Conservation (phyloP, 164 flowering plant species). For the Chloranthus sessilifolius region DNA sequence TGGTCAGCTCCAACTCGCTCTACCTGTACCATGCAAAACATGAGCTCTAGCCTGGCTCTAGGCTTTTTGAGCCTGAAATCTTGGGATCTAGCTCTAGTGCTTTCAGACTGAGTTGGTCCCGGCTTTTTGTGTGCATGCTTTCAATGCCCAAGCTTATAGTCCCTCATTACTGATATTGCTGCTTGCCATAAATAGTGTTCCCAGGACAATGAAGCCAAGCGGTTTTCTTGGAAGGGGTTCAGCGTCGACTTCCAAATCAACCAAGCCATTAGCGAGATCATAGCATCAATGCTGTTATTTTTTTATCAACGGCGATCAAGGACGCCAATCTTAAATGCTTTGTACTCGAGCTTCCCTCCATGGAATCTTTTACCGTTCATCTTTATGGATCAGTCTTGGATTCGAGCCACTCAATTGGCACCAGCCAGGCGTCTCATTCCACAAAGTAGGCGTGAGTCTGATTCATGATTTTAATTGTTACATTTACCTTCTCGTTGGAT, state of each 20-base stretch:
- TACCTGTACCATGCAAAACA: too few species aligned
- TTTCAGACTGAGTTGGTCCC: too few species aligned
- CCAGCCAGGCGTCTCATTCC: too few species aligned
- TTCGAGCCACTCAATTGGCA: too few species aligned
- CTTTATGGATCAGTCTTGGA: neutral
- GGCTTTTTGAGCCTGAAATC: too few species aligned
- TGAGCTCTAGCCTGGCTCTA: too few species aligned
- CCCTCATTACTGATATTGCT: neutral
- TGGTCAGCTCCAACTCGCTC: too few species aligned
- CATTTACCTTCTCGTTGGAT: too few species aligned
- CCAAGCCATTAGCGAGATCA: slow-evolving; percentile 19
- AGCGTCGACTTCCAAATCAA: slow-evolving; percentile 29
- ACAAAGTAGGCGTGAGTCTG: too few species aligned
- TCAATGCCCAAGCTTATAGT: neutral
- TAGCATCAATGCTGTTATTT: slow-evolving; percentile 2
- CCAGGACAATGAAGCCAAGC: slow-evolving; percentile 22
- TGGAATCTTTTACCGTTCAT: neutral
- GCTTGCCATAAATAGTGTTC: slow-evolving; percentile 22
- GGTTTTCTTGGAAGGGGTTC: slow-evolving; percentile 22
- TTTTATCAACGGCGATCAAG: neutral
- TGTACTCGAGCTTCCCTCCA: neutral
- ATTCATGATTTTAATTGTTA: too few species aligned
- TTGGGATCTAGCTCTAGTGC: too few species aligned
- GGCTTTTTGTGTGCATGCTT: neutral
- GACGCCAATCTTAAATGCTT: too few species aligned